These are phyloP conservation scores for Fagopyrum homotropicum DNA, from an alignment of 148 eudicot genomes.

Conservation along the genomic window DNA sequence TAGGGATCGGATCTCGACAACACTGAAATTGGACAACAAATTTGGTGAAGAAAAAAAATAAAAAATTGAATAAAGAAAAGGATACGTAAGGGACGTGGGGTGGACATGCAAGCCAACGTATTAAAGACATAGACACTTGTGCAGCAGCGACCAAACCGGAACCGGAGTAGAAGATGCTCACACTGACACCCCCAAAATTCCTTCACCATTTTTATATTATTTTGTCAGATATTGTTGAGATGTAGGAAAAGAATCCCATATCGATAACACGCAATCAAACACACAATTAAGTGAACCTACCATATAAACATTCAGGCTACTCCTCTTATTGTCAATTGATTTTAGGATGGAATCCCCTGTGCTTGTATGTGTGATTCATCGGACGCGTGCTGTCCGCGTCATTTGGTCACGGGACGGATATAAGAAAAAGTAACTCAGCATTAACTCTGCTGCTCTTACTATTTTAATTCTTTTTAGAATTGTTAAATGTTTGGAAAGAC, in stretches of 20 bases:
- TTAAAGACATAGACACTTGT: neutral
- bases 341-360: too few species aligned
- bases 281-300: too few species aligned
- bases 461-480: neutral
- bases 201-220: neutral
- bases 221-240: neutral
- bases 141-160: slow-evolving; percentile 12
- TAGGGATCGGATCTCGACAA: slow-evolving; percentile 9
- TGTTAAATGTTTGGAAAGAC: neutral
- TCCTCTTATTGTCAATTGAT: too few species aligned
- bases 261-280: too few species aligned
- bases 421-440: too few species aligned
- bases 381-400: too few species aligned
- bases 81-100: neutral
- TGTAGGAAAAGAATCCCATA: too few species aligned
- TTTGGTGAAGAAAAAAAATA: neutral
- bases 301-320: too few species aligned
- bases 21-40: slow-evolving; percentile 5
- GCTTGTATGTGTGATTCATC: too few species aligned
- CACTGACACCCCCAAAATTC: slow-evolving; percentile 9
- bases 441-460: neutral
- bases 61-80: neutral
- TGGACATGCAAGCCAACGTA: slow-evolving; percentile 6
- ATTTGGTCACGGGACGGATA: too few species aligned
- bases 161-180: slow-evolving; percentile 9